Base-by-base conservation (phyloP, 257 asterid genomes). In the Nicotiana undulata region DNA sequence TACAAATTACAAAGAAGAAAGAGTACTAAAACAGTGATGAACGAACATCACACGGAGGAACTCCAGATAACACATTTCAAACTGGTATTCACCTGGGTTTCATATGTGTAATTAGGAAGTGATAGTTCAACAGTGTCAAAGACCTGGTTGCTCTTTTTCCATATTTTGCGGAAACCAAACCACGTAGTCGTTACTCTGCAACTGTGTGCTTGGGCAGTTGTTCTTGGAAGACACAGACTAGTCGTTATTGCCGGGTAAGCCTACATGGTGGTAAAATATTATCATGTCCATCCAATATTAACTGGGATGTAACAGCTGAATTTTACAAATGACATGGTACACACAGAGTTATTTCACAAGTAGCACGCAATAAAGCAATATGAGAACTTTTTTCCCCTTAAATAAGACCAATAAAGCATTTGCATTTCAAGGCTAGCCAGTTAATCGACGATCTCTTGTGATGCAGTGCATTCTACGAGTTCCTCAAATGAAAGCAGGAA, bases 151-250 rank as follows among this genome's bases (percentile, higher is more conserved):
- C 91, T 91, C 88, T 90, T 88, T 87, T 85, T 90, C 89, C 91
- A 87, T 83, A 95, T 87, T 75, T 97, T 92, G 32, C 94, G 92
- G 81, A 92, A 95, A 83, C 98, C 99, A 82, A 92, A 91, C 97
- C 97, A 95, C 78, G 91, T 91, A 56, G 98, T 95, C 58, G 95
- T 91, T 75, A 95, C 96, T 83, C 81, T 91, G 88, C 97, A 95
- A 74, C 58, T 79, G 84, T 93, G 85, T 46, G 88, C 86, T 87
- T 87, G 96, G 66, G 98, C 97, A 79, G 86, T 88, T 81, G 97
- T 91, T 84, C 88, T 85, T 60, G 85, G 87, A 68, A 82, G 83
- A 22, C 80, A 84, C 61, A 84, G 83, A 83, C 74, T 79, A 40
- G 85, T 82, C 59, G 87, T 82, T 78, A 86, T 85, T 82, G 88